These are phyloP conservation scores for Cytospora schulzeri DNA, from an alignment of 2,329 filamentous ascomycete genomes.

Conservation along the genomic window DNA sequence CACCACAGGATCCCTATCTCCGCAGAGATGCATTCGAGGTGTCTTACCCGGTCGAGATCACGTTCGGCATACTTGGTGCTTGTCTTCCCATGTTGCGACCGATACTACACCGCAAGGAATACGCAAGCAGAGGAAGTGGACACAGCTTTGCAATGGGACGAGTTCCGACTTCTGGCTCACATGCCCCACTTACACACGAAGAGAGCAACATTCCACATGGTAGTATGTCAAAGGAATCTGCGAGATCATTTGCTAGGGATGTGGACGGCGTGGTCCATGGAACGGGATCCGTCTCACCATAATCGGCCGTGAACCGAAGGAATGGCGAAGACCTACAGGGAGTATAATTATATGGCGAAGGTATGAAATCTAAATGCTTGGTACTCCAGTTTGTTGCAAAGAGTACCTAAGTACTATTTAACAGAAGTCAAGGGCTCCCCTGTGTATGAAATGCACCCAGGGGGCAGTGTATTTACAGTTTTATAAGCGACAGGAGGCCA, in stretches of 20 bases:
- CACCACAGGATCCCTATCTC: constrained; percentile 5
- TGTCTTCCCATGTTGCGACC: constrained; percentile 22
- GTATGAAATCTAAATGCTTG: too few species aligned
- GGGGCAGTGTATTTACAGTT: neutral
- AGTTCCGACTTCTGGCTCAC: neutral
- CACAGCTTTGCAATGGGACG: constrained; percentile 16
- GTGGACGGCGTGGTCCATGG: neutral
- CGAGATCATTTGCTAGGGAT: neutral
- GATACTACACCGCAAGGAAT: constrained; percentile 20
- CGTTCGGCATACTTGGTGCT: constrained; percentile 20
- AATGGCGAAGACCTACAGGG: neutral
- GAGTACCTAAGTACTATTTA: too few species aligned
- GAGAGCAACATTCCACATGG: neutral
- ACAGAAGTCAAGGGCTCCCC: too few species aligned
- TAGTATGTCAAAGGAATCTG: neutral
- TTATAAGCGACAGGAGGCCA: too few species aligned
- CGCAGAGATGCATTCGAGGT: constrained; percentile 16
- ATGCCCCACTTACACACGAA: constrained; percentile 10
- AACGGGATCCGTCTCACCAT: neutral
- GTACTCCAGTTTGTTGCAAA: too few species aligned
- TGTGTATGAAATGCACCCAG: too few species aligned
- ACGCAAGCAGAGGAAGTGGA: constrained; percentile 17
- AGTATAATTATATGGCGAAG: too few species aligned
- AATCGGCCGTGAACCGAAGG: neutral
- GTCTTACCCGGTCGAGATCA: constrained; percentile 16